Evolutionary conservation across 2,329 filamentous ascomycete species (phyloP).

Genomic region (Exutisphaerella laricina): DNA sequence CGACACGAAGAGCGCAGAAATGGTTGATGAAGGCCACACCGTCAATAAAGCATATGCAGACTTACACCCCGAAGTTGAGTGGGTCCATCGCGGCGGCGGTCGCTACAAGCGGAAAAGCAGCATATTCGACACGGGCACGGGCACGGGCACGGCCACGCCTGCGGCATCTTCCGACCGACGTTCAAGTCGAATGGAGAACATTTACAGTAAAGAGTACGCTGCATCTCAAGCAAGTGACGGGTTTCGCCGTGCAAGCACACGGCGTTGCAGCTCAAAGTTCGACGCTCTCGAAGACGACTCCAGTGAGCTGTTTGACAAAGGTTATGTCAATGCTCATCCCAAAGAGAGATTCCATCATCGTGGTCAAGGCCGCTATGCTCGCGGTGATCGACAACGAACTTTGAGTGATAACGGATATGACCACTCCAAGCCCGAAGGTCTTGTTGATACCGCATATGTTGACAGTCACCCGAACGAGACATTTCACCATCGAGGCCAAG

Average conservation of each 20-base stretch:
- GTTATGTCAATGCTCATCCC: slow-evolving; percentile 23
- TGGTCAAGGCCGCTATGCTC: slow-evolving; percentile 27
- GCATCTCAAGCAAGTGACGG: slow-evolving; percentile 16
- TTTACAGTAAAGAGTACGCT: slow-evolving; percentile 13
- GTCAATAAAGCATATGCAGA: slow-evolving; percentile 14
- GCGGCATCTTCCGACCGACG: slow-evolving; percentile 19
- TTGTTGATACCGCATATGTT: slow-evolving; percentile 25
- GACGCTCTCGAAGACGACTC: slow-evolving; percentile 8
- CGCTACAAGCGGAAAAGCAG: slow-evolving; percentile 19
- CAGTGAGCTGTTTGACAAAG: slow-evolving; percentile 18
- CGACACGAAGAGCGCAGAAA: background rate
- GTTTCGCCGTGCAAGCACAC: slow-evolving; percentile 12
- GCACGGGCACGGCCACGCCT: slow-evolving; percentile 9
- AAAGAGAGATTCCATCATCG: slow-evolving; percentile 26
- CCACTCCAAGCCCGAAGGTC: slow-evolving; percentile 7
- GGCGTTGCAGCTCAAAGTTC: slow-evolving; percentile 15
- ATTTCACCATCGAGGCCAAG: slow-evolving; percentile 30
- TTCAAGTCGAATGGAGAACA: slow-evolving; percentile 18
- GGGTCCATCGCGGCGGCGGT: slow-evolving; percentile 21
- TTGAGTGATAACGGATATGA: background rate
- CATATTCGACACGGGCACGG: slow-evolving; percentile 7
- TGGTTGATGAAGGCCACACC: background rate
- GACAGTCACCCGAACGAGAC: slow-evolving; percentile 25
- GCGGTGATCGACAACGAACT: slow-evolving; percentile 14
- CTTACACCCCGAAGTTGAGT: slow-evolving; percentile 18